These are phyloP conservation scores for Coemansia linderi DNA, from an alignment of 371 early-diverging fungal species.

Conservation along the genomic window DNA sequence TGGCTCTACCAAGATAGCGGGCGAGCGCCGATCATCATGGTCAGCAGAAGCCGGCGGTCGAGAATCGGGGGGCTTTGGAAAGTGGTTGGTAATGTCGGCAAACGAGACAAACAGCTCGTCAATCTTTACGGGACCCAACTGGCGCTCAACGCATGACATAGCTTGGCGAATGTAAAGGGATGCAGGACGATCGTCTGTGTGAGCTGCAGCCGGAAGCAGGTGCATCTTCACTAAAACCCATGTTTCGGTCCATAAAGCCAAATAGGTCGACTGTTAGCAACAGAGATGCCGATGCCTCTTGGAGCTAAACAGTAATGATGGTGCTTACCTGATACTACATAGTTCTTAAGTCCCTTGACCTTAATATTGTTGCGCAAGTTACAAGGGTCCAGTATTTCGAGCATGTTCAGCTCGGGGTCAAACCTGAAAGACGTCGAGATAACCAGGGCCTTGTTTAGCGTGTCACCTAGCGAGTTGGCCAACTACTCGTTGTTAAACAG, in stretches of 20 bases:
- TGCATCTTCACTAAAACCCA: constrained; percentile 35
- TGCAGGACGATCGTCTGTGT: constrained; percentile 37
- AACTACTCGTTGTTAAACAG: constrained; percentile 16
- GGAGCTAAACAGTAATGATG: neutral
- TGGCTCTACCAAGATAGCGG: neutral
- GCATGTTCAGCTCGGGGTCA: constrained; percentile 50
- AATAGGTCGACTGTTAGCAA: neutral
- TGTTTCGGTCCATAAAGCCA: neutral
- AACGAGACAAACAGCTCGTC: constrained; percentile 50
- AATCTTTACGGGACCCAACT: constrained; percentile 40
- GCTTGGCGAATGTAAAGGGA: constrained; percentile 40
- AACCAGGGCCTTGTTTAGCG: constrained; percentile 46
- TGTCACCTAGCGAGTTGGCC: constrained; percentile 34
- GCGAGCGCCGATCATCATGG: neutral
- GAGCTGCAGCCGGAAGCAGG: constrained; percentile 34
- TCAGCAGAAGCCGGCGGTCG: neutral
- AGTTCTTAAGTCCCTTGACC: constrained; percentile 30
- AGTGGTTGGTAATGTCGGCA: constrained; percentile 17
- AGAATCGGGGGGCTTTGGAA: neutral
- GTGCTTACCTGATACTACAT: constrained; percentile 31
- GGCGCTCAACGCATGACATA: constrained; percentile 35
- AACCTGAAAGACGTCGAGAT: constrained; percentile 48
- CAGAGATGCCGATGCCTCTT: neutral
- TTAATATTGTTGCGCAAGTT: constrained; percentile 43
- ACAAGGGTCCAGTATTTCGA: constrained; percentile 50